Percentiles rank a stretch among this genome's conserved stretches.
phyloP scores from a whole-genome alignment of 1,139 yeast genomes.

The Zygotorulaspora mrakii region DNA sequence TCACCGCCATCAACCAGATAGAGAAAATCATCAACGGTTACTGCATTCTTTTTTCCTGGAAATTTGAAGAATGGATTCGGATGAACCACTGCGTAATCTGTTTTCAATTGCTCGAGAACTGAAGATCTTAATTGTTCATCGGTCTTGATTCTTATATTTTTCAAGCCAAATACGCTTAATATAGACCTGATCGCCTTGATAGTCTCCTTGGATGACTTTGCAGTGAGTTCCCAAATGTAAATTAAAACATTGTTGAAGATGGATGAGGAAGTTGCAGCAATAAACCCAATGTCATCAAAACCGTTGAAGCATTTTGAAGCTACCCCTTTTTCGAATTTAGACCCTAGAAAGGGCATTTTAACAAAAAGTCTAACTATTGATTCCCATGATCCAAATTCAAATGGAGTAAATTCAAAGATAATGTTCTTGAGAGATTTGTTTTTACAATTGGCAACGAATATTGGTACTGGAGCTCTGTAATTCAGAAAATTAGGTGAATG shows the following conservation, averaged over 20 bases:
- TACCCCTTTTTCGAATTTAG: constrained; percentile 41
- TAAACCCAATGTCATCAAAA: constrained; percentile 69
- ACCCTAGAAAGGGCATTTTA: constrained; percentile 53
- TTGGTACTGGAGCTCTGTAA: constrained; percentile 44
- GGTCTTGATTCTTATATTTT: constrained; percentile 18
- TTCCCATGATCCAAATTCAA: constrained; percentile 71
- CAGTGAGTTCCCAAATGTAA: constrained; percentile 45
- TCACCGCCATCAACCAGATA: constrained; percentile 66
- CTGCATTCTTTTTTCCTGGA: constrained; percentile 21
- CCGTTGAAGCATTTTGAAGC: constrained; percentile 47
- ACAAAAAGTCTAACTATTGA: constrained; percentile 48
- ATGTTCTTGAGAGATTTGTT: constrained; percentile 31
- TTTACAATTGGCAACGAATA: constrained; percentile 40
- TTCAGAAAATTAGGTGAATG: constrained; percentile 34
- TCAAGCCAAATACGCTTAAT: constrained; percentile 48
- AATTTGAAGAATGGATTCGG: constrained; percentile 71
- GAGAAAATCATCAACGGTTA: constrained; percentile 32
- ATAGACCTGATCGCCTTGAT: constrained; percentile 45
- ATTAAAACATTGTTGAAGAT: constrained; percentile 56
- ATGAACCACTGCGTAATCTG: constrained; percentile 66
- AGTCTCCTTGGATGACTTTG: constrained; percentile 41
- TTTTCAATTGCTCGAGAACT: constrained; percentile 32
- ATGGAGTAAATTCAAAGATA: constrained; percentile 57
- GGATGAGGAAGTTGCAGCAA: constrained; percentile 71
- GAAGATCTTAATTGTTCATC: constrained; percentile 19